These are phyloP conservation scores for Trichophyton benhamiae DNA, from an alignment of 2,329 filamentous ascomycete species.

Conservation along the genomic window DNA sequence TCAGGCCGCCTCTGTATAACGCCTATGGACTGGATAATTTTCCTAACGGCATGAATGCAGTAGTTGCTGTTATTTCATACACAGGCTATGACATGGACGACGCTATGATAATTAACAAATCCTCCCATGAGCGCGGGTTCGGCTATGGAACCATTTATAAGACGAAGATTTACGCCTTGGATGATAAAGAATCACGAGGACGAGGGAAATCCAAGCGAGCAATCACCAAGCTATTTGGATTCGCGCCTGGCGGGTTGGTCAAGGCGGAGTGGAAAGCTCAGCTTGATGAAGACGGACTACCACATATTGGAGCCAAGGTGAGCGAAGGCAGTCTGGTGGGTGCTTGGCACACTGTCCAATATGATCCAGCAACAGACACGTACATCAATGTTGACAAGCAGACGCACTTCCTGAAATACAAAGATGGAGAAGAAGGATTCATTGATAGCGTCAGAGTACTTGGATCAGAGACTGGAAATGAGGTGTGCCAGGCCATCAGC, in stretches of 20 bases:
- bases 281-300: slow-evolving; percentile 79
- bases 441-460: slow-evolving; percentile 88
- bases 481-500: slow-evolving; percentile 76
- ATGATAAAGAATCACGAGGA: slow-evolving; percentile 58
- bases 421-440: slow-evolving; percentile 76
- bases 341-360: slow-evolving; percentile 78
- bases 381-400: slow-evolving; percentile 75
- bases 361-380: slow-evolving; percentile 56
- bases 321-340: slow-evolving; percentile 73
- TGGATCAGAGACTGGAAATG: slow-evolving; percentile 68
- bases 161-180: slow-evolving; percentile 79
- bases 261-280: slow-evolving; percentile 57
- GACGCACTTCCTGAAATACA: slow-evolving; percentile 87
- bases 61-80: slow-evolving; percentile 96
- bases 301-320: slow-evolving; percentile 64
- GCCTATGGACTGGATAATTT: slow-evolving; percentile 97
- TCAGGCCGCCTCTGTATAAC: slow-evolving; percentile 84
- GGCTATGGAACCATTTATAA: slow-evolving; percentile 96
- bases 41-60: slow-evolving; percentile 86
- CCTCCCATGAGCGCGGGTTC: slow-evolving; percentile 87
- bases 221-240: slow-evolving; percentile 77
- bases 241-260: slow-evolving; percentile 64
- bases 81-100: slow-evolving; percentile 99
- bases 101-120: slow-evolving; percentile 99
- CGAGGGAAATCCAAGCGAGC: slow-evolving; percentile 54